A percentile compares a stretch with the other conserved stretches of the same genome.
Evolutionary conservation across 73 alveolate genomes (phyloP).

Genomic region (Stentor coeruleus): DNA sequence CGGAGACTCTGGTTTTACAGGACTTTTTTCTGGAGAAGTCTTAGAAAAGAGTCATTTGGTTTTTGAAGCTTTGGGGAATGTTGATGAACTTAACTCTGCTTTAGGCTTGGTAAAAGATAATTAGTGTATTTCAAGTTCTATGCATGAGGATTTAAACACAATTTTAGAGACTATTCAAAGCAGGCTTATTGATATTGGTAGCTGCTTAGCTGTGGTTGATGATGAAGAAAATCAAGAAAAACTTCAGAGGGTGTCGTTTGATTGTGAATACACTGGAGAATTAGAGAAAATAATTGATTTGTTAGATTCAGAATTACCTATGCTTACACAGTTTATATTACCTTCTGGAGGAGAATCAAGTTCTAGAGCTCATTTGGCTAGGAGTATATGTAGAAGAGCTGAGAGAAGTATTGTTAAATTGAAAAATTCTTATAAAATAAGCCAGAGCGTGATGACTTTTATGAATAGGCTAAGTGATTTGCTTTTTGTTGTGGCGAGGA

Average conservation of each 20-base stretch:
- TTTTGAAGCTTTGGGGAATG: slow-evolving; percentile 52
- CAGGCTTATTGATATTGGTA: slow-evolving; percentile 60
- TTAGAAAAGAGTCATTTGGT: slow-evolving; percentile 32
- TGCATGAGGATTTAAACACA: background rate
- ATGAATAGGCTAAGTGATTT: too few species aligned
- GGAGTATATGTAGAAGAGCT: slow-evolving; percentile 60
- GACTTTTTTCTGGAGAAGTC: slow-evolving; percentile 62
- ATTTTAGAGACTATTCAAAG: slow-evolving; percentile 32
- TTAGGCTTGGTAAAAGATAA: slow-evolving; percentile 37
- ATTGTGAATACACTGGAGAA: slow-evolving; percentile 28
- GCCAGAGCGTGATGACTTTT: too few species aligned
- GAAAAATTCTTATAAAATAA: too few species aligned
- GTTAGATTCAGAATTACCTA: slow-evolving; percentile 39
- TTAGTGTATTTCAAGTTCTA: too few species aligned
- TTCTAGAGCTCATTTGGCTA: slow-evolving; percentile 45
- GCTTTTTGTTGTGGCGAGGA: too few species aligned
- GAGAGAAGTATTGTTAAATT: slow-evolving; percentile 56
- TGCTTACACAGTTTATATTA: slow-evolving; percentile 49
- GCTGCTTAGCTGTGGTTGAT: slow-evolving; percentile 61
- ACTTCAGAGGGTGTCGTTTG: slow-evolving; percentile 43
- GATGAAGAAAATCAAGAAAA: slow-evolving; percentile 34
- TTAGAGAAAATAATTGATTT: slow-evolving; percentile 59
- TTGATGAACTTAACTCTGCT: slow-evolving; percentile 63
- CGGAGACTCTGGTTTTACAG: slow-evolving; percentile 62
- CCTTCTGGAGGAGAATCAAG: slow-evolving; percentile 67